Evolutionary conservation across 1,284 basidiomycete species (phyloP).

Genomic region (Ceratobasidium sp.): DNA sequence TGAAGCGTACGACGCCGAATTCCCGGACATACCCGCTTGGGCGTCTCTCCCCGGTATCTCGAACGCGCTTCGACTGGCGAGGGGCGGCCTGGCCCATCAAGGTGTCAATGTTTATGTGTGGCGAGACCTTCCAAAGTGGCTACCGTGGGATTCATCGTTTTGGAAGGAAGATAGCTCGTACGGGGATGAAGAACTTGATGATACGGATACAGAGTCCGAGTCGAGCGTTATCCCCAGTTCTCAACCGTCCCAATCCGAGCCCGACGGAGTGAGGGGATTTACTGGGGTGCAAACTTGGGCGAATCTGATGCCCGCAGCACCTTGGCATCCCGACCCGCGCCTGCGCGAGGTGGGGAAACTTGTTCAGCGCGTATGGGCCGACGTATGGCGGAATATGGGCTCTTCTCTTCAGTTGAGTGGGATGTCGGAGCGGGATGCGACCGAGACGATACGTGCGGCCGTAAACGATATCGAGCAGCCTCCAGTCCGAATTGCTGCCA

Average conservation of each 20-base stretch:
- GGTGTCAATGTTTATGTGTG: conserved; percentile 33
- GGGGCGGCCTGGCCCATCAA: conserved; percentile 16
- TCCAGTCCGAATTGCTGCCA: conserved; percentile 20
- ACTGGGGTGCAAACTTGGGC: conserved; percentile 14
- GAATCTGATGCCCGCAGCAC: conserved; percentile 19
- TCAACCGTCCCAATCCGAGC: background rate
- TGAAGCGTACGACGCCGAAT: conserved; percentile 19
- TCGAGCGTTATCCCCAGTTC: background rate
- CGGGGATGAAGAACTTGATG: background rate
- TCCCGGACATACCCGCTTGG: conserved; percentile 28
- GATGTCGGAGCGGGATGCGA: conserved; percentile 9
- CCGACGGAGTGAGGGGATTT: conserved; percentile 17
- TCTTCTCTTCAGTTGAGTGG: conserved; percentile 14
- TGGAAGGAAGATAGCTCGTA: conserved; percentile 22
- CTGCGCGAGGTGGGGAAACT: conserved; percentile 9
- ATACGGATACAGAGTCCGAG: background rate
- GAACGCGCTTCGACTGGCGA: conserved; percentile 14
- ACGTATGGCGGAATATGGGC: conserved; percentile 36
- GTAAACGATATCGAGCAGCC: conserved; percentile 27
- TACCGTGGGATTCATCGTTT: conserved; percentile 26
- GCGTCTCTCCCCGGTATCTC: conserved; percentile 17
- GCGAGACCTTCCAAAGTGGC: conserved; percentile 23
- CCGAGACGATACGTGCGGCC: conserved; percentile 25
- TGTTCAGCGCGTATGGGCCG: conserved; percentile 22
- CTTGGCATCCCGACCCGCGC: conserved; percentile 16